Evolutionary conservation across 2,329 filamentous ascomycete genomes (phyloP), one percentile per base, ranked within the genome.

Genomic region (Bipolaris zeicola): DNA sequence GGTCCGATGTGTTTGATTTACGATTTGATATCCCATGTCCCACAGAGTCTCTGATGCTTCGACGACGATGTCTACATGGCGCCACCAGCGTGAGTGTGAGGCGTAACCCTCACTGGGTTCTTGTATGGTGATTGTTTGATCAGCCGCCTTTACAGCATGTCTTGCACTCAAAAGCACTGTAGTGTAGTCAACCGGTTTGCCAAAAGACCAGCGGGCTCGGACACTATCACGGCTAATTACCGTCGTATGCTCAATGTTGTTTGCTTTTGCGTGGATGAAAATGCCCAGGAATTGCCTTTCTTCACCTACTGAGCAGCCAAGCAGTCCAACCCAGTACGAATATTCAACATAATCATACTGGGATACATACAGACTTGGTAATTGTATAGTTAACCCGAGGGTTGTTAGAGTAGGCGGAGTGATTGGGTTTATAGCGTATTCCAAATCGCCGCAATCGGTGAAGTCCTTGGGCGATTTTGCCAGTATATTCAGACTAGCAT

Each of bases 391-490:
- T 13, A 52, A 18, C 5, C 43, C 43, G 3, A 22, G 18, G 4
- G 38, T 52, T 5, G 36, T 52, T 13, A 52, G n/a, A 14, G 16
- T 46, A 14, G 41, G 22, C 1, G 43, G 36, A 0, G 18, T 1
- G 1, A 6, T 18, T 14, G 42, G 18, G 39, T 2, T 11, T 10
- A 6, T 14, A 18, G 24, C 5, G 3, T n/a, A 5, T 7, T 22
- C 2, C 16, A 52, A 16, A 6, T 11, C 2, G 8, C 16, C 42
- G n/a, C 50, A 47, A 13, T 20, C 33, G 18, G 1, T 7, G 10
- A 52, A 52, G 18, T 41, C 16, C 5, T 24, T 10, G 6, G 50
- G 50, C 14, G 42, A 52, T 5, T 8, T 26, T 16, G 42, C 42
- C 24, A 52, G 20, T 24, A 52, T 24, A 5, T 24, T 1, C 1